Conservation (phyloP, 352 stramenopile genomes). For the Pythium coloratum region DNA sequence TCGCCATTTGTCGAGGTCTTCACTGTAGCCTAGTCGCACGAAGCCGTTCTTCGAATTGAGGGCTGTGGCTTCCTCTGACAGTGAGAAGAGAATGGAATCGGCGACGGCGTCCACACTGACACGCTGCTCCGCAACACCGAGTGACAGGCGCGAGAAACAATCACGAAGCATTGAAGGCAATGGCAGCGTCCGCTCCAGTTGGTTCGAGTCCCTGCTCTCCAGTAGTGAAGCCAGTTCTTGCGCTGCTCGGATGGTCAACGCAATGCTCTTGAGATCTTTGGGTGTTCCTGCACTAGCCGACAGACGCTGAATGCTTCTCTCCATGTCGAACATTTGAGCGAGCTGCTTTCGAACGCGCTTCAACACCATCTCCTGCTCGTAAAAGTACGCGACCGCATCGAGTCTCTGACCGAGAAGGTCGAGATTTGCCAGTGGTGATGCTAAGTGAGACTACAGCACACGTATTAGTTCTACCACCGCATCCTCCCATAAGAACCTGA, state of each 20-base stretch:
- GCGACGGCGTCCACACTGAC: constrained; percentile 22
- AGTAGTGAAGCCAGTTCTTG: constrained; percentile 28
- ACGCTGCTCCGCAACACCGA: not conserved
- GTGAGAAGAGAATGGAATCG: constrained; percentile 49
- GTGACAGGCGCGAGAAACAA: not conserved
- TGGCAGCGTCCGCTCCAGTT: constrained; percentile 32
- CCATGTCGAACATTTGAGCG: constrained; percentile 64
- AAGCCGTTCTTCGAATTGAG: constrained; percentile 67
- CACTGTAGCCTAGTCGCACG: constrained; percentile 52
- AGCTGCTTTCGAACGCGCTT: constrained; percentile 55
- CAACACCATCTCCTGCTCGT: constrained; percentile 44
- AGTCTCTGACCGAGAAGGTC: constrained; percentile 45
- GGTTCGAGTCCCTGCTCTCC: not conserved
- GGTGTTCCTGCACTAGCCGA: constrained; percentile 57
- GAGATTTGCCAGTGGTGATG: constrained; percentile 63
- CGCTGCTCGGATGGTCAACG: constrained; percentile 54
- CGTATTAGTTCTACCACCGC: not conserved
- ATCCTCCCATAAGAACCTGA: not conserved
- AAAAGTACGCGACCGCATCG: constrained; percentile 58
- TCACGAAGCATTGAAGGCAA: constrained; percentile 16
- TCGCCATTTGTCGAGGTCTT: constrained; percentile 65
- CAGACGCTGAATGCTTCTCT: constrained; percentile 69
- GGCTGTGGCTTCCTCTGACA: constrained; percentile 59
- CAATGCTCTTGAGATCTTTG: constrained; percentile 73
- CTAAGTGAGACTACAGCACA: constrained; percentile 49